phyloP scores from a whole-genome alignment of 192 early-diverging fungal species.

The Linnemannia zychae region DNA sequence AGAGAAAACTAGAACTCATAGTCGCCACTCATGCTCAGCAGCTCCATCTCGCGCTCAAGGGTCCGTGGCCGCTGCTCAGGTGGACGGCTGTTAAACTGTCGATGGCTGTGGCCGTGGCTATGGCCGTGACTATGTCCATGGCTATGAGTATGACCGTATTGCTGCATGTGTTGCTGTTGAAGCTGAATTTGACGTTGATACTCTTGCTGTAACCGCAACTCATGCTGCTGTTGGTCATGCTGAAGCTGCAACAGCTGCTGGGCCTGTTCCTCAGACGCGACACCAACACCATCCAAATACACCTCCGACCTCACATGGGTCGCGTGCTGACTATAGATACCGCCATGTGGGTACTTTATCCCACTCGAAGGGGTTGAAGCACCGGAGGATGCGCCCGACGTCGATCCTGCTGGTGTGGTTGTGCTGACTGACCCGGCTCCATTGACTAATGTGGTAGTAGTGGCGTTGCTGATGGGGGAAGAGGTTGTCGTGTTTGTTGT shows the following conservation, averaged over 20 bases:
- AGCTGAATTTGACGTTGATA: slow-evolving; percentile 29
- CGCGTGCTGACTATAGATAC: slow-evolving; percentile 24
- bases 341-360: neutral
- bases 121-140: neutral
- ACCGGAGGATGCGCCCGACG: slow-evolving; percentile 20
- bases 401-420: neutral
- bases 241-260: slow-evolving; percentile 28
- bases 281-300: slow-evolving; percentile 18
- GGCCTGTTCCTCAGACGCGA: slow-evolving; percentile 26
- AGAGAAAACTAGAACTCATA: slow-evolving; percentile 16
- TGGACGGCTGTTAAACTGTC: neutral
- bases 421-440: neutral
- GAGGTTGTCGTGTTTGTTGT: neutral
- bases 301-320: slow-evolving; percentile 17
- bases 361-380: slow-evolving; percentile 22
- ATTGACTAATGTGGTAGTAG: neutral
- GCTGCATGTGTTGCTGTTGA: slow-evolving; percentile 21
- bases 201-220: slow-evolving; percentile 29
- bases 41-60: slow-evolving; percentile 36
- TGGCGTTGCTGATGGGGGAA: neutral
- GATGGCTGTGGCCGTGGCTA: neutral
- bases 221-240: slow-evolving; percentile 32
- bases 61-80: slow-evolving; percentile 29
- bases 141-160: neutral
- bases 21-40: slow-evolving; percentile 48